phyloP scores from a whole-genome alignment of 345 rosid genomes.

The Eucalyptus shirleyi region DNA sequence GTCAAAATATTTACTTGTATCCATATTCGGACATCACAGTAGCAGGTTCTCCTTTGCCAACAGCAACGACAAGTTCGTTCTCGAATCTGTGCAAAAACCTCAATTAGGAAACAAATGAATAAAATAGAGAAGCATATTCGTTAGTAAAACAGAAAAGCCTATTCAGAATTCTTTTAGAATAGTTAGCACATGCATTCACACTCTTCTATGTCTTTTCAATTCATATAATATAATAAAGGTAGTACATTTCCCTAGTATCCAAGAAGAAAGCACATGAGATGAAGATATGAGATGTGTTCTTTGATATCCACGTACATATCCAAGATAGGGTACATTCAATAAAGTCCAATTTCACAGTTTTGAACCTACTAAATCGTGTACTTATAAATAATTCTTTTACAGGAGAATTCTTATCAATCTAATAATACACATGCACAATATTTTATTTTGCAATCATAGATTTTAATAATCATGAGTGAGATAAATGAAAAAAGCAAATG shows the following conservation, averaged over 20 bases:
- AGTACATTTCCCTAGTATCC: background rate
- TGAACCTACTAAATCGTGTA: background rate
- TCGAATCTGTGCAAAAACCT: slow-evolving; percentile 27
- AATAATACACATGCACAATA: background rate
- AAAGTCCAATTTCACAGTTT: background rate
- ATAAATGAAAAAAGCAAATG: too few species aligned
- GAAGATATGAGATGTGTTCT: too few species aligned
- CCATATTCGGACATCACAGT: slow-evolving; percentile 78
- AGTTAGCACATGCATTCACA: background rate
- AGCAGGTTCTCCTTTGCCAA: slow-evolving; percentile 89
- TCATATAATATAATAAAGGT: background rate
- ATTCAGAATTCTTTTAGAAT: background rate
- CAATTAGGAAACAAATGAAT: background rate
- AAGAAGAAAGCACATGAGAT: background rate
- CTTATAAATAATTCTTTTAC: background rate
- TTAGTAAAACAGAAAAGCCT: background rate
- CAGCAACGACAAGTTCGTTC: slow-evolving; percentile 68
- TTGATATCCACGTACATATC: too few species aligned
- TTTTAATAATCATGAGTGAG: too few species aligned
- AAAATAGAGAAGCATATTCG: background rate
- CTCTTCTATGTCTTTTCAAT: background rate
- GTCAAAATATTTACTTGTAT: slow-evolving; percentile 37
- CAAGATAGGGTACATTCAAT: too few species aligned
- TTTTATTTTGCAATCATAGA: background rate
- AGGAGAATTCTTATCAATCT: background rate